Base-by-base conservation (phyloP, 2,329 filamentous ascomycete genomes). In the Zymoseptoria brevis region DNA sequence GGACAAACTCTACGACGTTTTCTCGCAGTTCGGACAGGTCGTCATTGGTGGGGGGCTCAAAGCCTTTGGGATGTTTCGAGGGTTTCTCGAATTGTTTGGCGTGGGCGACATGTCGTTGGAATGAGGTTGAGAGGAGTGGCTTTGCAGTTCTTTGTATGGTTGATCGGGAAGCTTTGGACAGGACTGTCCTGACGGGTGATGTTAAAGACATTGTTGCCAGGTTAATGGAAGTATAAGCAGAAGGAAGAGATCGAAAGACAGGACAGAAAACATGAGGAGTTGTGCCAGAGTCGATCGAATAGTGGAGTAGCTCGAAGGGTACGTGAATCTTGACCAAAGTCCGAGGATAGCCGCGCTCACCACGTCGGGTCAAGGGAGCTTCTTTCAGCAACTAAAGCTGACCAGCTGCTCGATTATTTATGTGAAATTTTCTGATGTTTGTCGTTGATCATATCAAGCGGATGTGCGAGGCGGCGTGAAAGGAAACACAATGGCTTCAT, bases 1-100 rank as follows among this genome's bases (percentile, higher is more conserved):
- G 77, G 21, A 89, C 86, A 70, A 99, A 99, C 59, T 96, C 92
- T 68, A 91, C 89, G 26, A 95, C 90, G 24, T 88, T 81, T 69
- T 92, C 89, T 59, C 91, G 85, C 60, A 96, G 80, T 76, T 96
- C 90, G 21, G 86, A 76, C 7, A 96, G 81, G 58, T 96, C 91
- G 59, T 86, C 81, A 51, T 83, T 77, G 0, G 87, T 81, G 0
- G 91, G 91, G 9, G 87, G 79, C 58, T 77, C 77, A 75, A 90
- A 91, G 70, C 81, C 84, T 64, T 79, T 78, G 3, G 86, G 85
- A 69, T 88, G 86, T 72, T 89, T 89, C 16, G 63, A 61, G 24
- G 35, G 35, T 45, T 45, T 45, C 35, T 45, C 16, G 35, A 16
- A n/a, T 7, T 45, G 35, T 13, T 13, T n/a, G 35, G 35, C 35